Conservation (phyloP, 805 yeast genomes). For the Myxozyma neotropica region DNA sequence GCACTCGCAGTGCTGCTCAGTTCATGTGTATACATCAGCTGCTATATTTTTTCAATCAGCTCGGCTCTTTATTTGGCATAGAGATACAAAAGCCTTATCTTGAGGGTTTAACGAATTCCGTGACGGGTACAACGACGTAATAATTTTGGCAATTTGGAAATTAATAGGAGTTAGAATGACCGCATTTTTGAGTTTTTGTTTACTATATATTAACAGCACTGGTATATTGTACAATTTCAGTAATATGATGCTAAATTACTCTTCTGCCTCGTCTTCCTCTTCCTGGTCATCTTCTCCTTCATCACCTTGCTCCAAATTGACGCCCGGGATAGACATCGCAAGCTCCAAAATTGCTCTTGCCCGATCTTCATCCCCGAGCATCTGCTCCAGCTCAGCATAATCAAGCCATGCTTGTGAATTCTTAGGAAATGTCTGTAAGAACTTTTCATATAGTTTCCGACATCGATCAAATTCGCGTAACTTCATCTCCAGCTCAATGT, state of each 20-base stretch:
- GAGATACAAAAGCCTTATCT: too few relatives aligned
- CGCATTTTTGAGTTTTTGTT: background rate
- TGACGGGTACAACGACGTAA: too few relatives aligned
- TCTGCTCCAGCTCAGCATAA: conserved; percentile 69
- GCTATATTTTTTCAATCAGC: too few relatives aligned
- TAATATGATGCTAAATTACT: background rate
- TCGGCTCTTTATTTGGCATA: too few relatives aligned
- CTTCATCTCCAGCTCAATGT: conserved; percentile 66
- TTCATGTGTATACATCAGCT: too few relatives aligned
- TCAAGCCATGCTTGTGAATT: conserved; percentile 56
- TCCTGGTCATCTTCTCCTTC: conserved; percentile 7
- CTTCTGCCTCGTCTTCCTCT: conserved; percentile 4
- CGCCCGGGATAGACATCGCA: conserved; percentile 43
- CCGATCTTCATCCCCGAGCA: conserved; percentile 68
- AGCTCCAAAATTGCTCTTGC: conserved; percentile 63
- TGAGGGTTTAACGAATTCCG: too few relatives aligned
- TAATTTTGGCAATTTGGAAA: too few relatives aligned
- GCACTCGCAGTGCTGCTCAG: too few relatives aligned
- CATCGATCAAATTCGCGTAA: conserved; percentile 82
- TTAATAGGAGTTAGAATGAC: too few relatives aligned
- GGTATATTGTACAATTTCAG: conserved; percentile 2
- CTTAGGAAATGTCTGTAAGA: conserved; percentile 54
- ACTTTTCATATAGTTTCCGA: conserved; percentile 68
- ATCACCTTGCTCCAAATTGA: conserved; percentile 15
- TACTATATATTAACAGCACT: background rate